Percentiles rank a stretch among this genome's conserved stretches.
Conservation (phyloP, 2,329 filamentous ascomycete species). For the Aspergillus melleus region DNA sequence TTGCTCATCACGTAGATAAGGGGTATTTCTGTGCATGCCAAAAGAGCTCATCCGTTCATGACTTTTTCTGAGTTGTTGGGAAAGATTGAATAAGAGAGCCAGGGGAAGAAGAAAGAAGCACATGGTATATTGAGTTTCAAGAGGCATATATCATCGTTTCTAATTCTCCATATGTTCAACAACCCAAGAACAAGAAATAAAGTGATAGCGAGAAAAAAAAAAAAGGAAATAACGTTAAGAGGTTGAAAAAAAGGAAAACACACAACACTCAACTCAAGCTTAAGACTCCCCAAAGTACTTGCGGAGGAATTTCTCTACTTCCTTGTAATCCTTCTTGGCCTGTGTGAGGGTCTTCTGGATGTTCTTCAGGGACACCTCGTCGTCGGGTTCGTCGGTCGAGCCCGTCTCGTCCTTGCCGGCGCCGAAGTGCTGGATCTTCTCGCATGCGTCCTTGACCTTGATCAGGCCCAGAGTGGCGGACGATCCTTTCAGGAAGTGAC, state of each 20-base stretch:
- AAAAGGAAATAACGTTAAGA: not conserved
- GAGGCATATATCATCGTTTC: slow-evolving; percentile 13
- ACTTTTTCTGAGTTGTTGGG: too few species aligned
- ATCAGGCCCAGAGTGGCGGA: slow-evolving; percentile 89
- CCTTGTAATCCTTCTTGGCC: slow-evolving; percentile 74
- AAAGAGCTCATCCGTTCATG: too few species aligned
- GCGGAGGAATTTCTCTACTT: slow-evolving; percentile 69
- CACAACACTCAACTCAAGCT: not conserved
- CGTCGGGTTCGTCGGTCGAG: slow-evolving; percentile 63
- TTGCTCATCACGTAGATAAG: not conserved
- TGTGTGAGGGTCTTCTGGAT: slow-evolving; percentile 69
- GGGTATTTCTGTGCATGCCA: not conserved
- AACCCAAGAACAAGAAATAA: slow-evolving; percentile 1
- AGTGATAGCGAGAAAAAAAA: not conserved
- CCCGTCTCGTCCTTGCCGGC: slow-evolving; percentile 79
- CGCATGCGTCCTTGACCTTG: slow-evolving; percentile 89
- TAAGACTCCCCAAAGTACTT: slow-evolving; percentile 64
- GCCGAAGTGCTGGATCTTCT: slow-evolving; percentile 94
- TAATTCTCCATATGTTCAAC: slow-evolving; percentile 11
- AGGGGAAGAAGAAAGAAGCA: not conserved
- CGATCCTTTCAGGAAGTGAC: slow-evolving; percentile 96
- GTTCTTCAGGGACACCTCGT: slow-evolving; percentile 66
- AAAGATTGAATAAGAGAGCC: not conserved
- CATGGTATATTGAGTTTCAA: slow-evolving; percentile 21
- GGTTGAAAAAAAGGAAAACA: not conserved